Evolutionary conservation across 2,329 filamentous ascomycete species (phyloP), one percentile per base, ranked within the genome.

Genomic region (Ophiostoma ips): DNA sequence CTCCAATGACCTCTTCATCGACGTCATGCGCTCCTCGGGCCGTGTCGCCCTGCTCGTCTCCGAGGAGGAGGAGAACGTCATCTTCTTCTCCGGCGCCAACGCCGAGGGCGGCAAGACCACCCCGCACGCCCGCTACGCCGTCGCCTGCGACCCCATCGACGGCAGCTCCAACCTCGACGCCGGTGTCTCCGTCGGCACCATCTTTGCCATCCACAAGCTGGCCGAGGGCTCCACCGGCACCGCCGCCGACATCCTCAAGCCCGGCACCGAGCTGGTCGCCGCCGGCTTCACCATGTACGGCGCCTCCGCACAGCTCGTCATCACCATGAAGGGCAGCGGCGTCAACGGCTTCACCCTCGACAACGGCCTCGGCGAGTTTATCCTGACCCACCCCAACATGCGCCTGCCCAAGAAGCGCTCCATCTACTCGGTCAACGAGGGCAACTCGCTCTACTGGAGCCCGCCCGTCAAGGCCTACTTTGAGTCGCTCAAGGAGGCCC

Each of bases 231-330:
- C 83, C 13, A 73, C 70, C 53, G 85, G 84, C 56, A 83, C 76
- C 53, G 83, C 84, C 59, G 87, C 94, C 62, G 89, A 96, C 65
- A 77, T 98, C 54, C 77, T 96, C 53, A 82, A 81, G 67, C 85
- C 92, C 1, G 92, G 92, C 51, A 90, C 85, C 2, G 89, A 95
- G 68, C 79, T 96, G 57, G 78, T 96, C 18, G 90, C 92, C 34
- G 83, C 87, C 19, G 92, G 92, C n/a, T 98, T 98, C 76, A 98
- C 92, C 68, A 98, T 98, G 92, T 98, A 98, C 70, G 92, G 92
- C 63, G 92, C 92, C 58, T 95, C 89, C 3, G 82, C 92, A 4
- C 90, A 96, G 71, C 76, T 98, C 43, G 92, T 98, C 61, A 84
- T 98, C 63, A 98, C 92, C 58, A 95, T 96, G 88, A 86, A 84